phyloP scores from a whole-genome alignment of 75 land plant genomes.

The Isoetes taiwanensis region DNA sequence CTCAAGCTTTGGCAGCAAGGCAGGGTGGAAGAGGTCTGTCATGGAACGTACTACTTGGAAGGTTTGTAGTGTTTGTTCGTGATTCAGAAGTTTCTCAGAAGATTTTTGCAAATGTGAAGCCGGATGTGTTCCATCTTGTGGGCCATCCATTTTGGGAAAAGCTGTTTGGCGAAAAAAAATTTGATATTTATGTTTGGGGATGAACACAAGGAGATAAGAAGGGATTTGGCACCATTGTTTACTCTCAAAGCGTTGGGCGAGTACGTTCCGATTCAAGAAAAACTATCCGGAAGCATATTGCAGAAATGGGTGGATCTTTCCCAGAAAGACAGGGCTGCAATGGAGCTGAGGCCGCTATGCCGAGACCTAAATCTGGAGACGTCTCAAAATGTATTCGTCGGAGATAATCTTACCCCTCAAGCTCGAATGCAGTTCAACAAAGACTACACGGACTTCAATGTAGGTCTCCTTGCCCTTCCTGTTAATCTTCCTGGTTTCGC shows the following conservation, averaged over 20 bases:
- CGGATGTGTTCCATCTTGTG: constrained; percentile 62
- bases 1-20: constrained; percentile 42
- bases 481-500: constrained; percentile 77
- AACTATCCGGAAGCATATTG: constrained; percentile 40
- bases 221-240: constrained; percentile 82
- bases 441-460: constrained; percentile 78
- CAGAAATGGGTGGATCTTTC: constrained; percentile 29
- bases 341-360: constrained; percentile 36
- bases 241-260: constrained; percentile 59
- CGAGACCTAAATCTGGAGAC: constrained; percentile 90
- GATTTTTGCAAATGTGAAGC: constrained; percentile 76
- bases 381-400: constrained; percentile 82
- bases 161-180: constrained; percentile 85
- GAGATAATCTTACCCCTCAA: constrained; percentile 38
- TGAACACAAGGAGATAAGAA: constrained; percentile 70
- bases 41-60: constrained; percentile 56
- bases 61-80: constrained; percentile 59
- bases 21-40: constrained; percentile 58
- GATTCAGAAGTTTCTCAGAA: constrained; percentile 70
- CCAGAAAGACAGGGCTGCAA: constrained; percentile 10
- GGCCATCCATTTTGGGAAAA: constrained; percentile 95
- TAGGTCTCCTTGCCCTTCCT: constrained; percentile 67
- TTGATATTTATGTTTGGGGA: constrained; percentile 79
- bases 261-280: constrained; percentile 59
- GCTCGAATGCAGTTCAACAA: constrained; percentile 30